These are phyloP conservation scores for Coemansia sp. DNA, from an alignment of 192 early-diverging fungal species.

Conservation along the genomic window DNA sequence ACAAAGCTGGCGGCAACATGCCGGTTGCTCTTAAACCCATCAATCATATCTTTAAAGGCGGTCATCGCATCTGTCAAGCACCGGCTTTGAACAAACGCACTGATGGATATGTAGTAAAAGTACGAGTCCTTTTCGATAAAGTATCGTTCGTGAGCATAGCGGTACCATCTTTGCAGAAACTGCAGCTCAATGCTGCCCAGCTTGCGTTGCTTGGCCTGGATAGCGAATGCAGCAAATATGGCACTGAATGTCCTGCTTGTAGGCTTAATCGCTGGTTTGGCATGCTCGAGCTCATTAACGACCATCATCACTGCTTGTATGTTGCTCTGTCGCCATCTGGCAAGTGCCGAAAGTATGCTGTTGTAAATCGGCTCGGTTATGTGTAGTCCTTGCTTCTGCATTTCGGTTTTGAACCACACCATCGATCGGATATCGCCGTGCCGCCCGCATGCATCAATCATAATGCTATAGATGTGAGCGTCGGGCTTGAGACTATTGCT, in stretches of 20 bases:
- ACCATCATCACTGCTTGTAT: conserved; percentile 17
- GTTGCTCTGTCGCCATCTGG: conserved; percentile 23
- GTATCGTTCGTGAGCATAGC: conserved; percentile 22
- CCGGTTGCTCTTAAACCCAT: conserved; percentile 15
- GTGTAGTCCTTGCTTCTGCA: conserved; percentile 18
- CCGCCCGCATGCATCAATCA: conserved; percentile 46
- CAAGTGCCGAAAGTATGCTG: conserved; percentile 27
- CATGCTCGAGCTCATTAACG: conserved; percentile 23
- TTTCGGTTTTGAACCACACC: conserved; percentile 29
- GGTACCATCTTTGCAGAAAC: conserved; percentile 42
- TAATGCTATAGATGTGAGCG: conserved; percentile 36
- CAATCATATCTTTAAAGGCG: conserved; percentile 41
- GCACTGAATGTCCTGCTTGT: conserved; percentile 40
- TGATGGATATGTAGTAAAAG: conserved; percentile 27
- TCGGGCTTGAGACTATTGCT: conserved; percentile 25
- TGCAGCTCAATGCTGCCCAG: conserved; percentile 14
- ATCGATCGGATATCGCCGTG: conserved; percentile 25
- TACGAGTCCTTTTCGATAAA: conserved; percentile 38
- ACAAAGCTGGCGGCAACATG: conserved; percentile 16
- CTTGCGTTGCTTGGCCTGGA: conserved; percentile 9
- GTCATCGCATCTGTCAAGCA: conserved; percentile 31
- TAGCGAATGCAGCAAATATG: conserved; percentile 37
- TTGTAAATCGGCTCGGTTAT: conserved; percentile 38
- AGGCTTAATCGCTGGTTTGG: conserved; percentile 26
- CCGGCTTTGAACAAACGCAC: conserved; percentile 25